Percentiles rank a stretch among this genome's conserved stretches.
phyloP scores from a whole-genome alignment of 1,284 basidiomycete genomes.

The Vanrija sp. region DNA sequence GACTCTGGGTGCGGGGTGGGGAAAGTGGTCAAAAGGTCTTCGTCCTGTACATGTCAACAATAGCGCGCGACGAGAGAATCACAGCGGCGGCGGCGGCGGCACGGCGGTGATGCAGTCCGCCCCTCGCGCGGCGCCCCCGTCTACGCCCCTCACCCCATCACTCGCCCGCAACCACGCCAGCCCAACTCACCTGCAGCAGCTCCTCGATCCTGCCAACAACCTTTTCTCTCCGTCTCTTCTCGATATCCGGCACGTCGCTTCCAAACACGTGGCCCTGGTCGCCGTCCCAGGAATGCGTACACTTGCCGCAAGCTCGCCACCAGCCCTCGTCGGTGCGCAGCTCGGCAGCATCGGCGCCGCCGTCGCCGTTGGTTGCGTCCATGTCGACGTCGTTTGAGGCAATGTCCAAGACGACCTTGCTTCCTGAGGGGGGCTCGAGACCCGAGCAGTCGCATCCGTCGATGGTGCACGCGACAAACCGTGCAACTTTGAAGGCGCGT shows the following conservation, averaged over 20 bases:
- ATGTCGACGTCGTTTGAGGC: constrained; percentile 54
- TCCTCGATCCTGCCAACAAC: constrained; percentile 81
- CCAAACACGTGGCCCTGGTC: constrained; percentile 65
- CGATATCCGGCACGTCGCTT: constrained; percentile 47
- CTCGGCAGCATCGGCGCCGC: constrained; percentile 28
- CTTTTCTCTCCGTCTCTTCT: constrained; percentile 59
- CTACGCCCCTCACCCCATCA: not conserved
- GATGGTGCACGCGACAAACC: constrained; percentile 38
- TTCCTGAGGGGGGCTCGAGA: constrained; percentile 61
- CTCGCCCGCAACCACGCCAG: not conserved
- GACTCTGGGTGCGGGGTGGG: constrained; percentile 66
- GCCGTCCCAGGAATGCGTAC: constrained; percentile 66
- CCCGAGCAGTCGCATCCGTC: constrained; percentile 60
- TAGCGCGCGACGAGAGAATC: not conserved
- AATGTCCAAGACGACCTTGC: constrained; percentile 59
- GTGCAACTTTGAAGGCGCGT: constrained; percentile 44
- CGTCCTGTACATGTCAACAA: constrained; percentile 56
- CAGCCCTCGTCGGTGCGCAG: constrained; percentile 51
- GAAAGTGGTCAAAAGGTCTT: constrained; percentile 69
- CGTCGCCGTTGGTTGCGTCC: constrained; percentile 54
- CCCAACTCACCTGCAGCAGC: constrained; percentile 64
- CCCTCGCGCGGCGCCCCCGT: too few species aligned
- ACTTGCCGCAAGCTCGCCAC: constrained; percentile 62
- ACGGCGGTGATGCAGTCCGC: too few species aligned
- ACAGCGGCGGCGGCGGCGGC: too few species aligned